Conservation (phyloP, 192 early-diverging fungal species). For the Spizellomyces sp. region DNA sequence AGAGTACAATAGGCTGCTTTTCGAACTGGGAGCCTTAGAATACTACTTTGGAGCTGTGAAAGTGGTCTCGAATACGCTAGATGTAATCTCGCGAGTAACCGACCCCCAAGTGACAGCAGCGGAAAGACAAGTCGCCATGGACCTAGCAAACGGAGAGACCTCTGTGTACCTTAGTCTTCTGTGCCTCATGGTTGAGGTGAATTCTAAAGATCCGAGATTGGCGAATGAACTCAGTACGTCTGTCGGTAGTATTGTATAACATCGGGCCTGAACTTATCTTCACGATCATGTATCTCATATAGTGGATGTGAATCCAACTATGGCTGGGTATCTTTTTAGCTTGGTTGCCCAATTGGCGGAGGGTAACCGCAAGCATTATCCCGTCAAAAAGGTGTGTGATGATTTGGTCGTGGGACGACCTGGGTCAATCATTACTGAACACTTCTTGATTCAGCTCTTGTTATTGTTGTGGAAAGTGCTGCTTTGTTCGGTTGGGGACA, state of each 20-base stretch:
- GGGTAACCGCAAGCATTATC: conserved; percentile 70
- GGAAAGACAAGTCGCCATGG: conserved; percentile 40
- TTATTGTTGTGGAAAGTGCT: conserved; percentile 73
- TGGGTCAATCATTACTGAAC: background rate
- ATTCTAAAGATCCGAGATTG: conserved; percentile 51
- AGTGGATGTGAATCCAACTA: conserved; percentile 21
- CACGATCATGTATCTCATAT: background rate
- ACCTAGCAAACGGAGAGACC: conserved; percentile 46
- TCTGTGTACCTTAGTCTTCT: conserved; percentile 60
- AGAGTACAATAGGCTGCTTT: conserved; percentile 59
- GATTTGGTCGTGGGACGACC: background rate
- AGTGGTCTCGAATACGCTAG: conserved; percentile 57
- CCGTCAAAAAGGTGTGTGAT: conserved; percentile 63
- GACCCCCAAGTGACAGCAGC: background rate
- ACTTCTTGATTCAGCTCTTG: conserved; percentile 50
- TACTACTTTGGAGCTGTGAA: conserved; percentile 59
- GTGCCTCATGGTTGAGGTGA: conserved; percentile 64
- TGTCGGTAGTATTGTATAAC: background rate
- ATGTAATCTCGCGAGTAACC: conserved; percentile 37
- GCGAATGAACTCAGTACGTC: conserved; percentile 53
- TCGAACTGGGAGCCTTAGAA: conserved; percentile 59
- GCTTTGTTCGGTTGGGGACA: conserved; percentile 58
- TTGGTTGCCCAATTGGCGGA: conserved; percentile 66
- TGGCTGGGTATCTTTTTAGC: conserved; percentile 67
- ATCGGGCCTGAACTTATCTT: background rate